A percentile compares a stretch with the other conserved stretches of the same genome.
Evolutionary conservation across 225 moss, liverwort and hornwort species (phyloP).

Genomic region (Climacium dendroides): DNA sequence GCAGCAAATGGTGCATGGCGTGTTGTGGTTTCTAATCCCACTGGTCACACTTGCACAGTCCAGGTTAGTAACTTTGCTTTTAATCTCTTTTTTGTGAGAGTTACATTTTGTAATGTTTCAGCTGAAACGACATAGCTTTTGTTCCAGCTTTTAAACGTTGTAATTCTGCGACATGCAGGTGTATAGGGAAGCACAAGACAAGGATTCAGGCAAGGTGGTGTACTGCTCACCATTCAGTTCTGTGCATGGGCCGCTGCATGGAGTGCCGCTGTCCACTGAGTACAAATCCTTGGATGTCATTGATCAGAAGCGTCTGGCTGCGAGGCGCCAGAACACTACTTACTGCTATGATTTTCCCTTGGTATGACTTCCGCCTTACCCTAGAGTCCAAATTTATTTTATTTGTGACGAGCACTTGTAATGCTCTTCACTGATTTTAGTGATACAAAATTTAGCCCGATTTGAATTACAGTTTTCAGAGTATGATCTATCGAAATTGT

Average conservation of each 20-base stretch:
- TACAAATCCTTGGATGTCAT: constrained; percentile 76
- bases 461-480: neutral
- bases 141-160: neutral
- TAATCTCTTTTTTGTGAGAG: neutral
- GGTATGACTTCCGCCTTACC: constrained; percentile 3
- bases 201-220: constrained; percentile 48
- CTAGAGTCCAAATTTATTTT: neutral
- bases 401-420: neutral
- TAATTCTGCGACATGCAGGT: constrained; percentile 40
- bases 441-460: neutral
- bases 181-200: constrained; percentile 81
- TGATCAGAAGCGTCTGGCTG: constrained; percentile 66
- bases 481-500: neutral
- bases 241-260: constrained; percentile 50
- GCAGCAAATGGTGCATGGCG: constrained; percentile 83
- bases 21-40: constrained; percentile 73
- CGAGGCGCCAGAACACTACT: constrained; percentile 79
- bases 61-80: constrained; percentile 29
- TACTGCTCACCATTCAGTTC: constrained; percentile 69
- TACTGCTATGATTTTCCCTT: constrained; percentile 96
- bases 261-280: constrained; percentile 51
- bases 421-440: neutral
- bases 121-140: neutral
- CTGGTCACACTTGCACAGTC: constrained; percentile 79
- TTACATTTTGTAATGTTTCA: neutral